phyloP scores from a whole-genome alignment of 306 rosid genomes.

The Canavalia ensiformis region DNA sequence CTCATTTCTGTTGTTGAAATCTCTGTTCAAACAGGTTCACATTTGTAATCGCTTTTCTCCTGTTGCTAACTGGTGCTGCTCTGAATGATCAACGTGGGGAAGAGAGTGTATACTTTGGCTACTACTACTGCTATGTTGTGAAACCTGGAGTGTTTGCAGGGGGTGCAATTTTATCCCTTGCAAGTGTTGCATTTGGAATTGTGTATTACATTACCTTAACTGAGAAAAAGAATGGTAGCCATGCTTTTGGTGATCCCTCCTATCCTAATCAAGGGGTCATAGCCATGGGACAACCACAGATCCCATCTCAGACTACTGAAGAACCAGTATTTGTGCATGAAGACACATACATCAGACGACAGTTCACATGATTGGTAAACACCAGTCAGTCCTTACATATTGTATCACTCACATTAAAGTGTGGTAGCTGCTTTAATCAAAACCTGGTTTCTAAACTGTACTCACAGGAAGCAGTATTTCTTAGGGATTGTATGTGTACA shows the following conservation, averaged over 20 bases:
- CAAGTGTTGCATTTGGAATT: conserved; percentile 76
- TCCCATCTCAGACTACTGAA: conserved; percentile 64
- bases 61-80: conserved; percentile 78
- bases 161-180: conserved; percentile 66
- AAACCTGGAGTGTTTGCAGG: conserved; percentile 84
- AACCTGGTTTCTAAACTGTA: conserved; percentile 22
- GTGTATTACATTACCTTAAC: conserved; percentile 62
- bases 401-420: not conserved
- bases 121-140: conserved; percentile 79
- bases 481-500: conserved; percentile 32
- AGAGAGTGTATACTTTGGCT: conserved; percentile 64
- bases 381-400: not conserved
- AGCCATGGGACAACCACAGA: conserved; percentile 90
- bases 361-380: conserved; percentile 67
- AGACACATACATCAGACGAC: conserved; percentile 87
- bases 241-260: conserved; percentile 49
- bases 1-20: conserved; percentile 33
- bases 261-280: conserved; percentile 68
- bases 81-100: conserved; percentile 65
- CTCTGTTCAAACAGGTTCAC: conserved; percentile 72
- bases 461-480: conserved; percentile 23
- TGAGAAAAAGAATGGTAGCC: conserved; percentile 54
- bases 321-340: conserved; percentile 90
- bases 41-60: conserved; percentile 70
- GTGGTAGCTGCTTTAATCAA: conserved; percentile 2